Base-by-base conservation (phyloP, 805 yeast genomes). In the Huiozyma naganishii region DNA sequence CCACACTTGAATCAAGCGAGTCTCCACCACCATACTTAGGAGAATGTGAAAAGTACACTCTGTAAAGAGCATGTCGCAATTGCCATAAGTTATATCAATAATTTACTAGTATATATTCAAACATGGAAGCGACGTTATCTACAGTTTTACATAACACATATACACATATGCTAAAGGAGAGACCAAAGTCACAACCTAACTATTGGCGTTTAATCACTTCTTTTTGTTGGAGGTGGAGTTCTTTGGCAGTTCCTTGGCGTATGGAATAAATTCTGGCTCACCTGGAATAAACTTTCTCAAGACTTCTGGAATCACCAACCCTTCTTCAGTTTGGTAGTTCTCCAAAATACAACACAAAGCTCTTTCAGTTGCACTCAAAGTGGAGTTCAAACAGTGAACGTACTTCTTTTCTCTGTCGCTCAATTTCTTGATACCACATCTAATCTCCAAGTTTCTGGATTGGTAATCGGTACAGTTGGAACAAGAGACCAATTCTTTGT, bases 391-490 rank as follows among this genome's bases (percentile, higher is more conserved):
- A 73, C 98, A 92, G 70, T 92, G 98, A 48, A 92, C 98, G 68
- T 92, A 92, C 68, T 84, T 89, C 86, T 92, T 92, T 64, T 88
- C 95, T 58, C 81, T 80, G 70, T 89, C 96, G 68, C 87, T 86
- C 73, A 81, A 79, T 70, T 90, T 86, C 74, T 90, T 89, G 60
- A 92, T 85, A 66, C 98, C 98, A 68, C 97, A 92, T 77, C 98
- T 83, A 62, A 92, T 92, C 74, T 92, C 98, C 64, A 92, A 76
- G 76, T 90, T 90, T 74, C 98, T 84, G 43, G 97, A 86, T 74
- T 92, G 98, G 70, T 92, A 92, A 71, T 92, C 98, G 48, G 98
- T 92, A 79, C 98, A 92, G 77, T 92, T 92, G 47, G 97, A 90
- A 73, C 97, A 90, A 13, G 96, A 87, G 45, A 92, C 98, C 59